These are phyloP conservation scores for Alnus rubra DNA, from an alignment of 306 rosid genomes.

Conservation along the genomic window DNA sequence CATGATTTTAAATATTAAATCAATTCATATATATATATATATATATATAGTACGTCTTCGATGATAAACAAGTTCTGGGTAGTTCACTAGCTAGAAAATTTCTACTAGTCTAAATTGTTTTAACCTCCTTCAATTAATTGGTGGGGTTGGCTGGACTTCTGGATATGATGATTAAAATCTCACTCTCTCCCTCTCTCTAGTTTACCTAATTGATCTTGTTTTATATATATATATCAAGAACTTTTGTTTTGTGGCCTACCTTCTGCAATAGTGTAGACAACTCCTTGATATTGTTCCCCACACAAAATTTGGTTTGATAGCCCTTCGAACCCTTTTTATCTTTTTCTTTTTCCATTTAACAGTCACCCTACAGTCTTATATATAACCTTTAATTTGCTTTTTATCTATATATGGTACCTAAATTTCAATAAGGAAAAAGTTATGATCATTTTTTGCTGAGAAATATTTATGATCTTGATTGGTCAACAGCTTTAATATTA, in stretches of 20 bases:
- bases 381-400: too few relatives aligned
- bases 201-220: neutral
- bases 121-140: slow-evolving; percentile 1
- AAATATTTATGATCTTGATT: neutral
- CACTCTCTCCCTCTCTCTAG: neutral
- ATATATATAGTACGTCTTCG: too few relatives aligned
- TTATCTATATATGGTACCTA: neutral
- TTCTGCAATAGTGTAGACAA: neutral
- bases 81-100: neutral
- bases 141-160: slow-evolving; percentile 8
- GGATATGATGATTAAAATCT: neutral
- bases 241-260: neutral
- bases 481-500: neutral
- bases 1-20: neutral
- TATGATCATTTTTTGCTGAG: neutral
- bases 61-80: neutral
- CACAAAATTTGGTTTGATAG: neutral
- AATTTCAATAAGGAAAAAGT: neutral
- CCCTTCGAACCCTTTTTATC: neutral
- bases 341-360: neutral
- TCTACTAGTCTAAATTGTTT: neutral
- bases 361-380: too few relatives aligned
- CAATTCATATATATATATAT: too few relatives aligned
- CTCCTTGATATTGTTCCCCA: neutral
- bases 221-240: neutral